phyloP scores from a whole-genome alignment of 2,329 filamentous ascomycete genomes.

The Aspergillus vadensis region DNA sequence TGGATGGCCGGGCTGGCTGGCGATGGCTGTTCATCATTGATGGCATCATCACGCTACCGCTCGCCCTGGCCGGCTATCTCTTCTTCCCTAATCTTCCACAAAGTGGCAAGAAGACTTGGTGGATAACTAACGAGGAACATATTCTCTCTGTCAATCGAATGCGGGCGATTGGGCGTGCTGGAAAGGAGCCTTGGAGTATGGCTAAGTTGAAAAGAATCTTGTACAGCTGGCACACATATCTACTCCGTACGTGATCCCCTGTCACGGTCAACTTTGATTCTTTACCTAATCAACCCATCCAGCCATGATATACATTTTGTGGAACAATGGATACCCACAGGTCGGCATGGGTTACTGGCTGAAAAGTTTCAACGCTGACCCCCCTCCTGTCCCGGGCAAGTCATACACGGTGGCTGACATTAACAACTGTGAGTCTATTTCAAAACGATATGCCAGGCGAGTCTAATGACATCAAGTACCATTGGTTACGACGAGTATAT shows the following conservation, averaged over 20 bases:
- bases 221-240: constrained; percentile 44
- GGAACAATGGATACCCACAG: constrained; percentile 43
- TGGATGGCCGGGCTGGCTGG: constrained; percentile 28
- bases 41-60: constrained; percentile 28
- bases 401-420: constrained; percentile 38
- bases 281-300: neutral
- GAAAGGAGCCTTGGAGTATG: constrained; percentile 39
- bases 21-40: constrained; percentile 34
- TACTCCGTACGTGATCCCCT: constrained; percentile 32
- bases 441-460: rapidly evolving
- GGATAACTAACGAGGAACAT: constrained; percentile 28
- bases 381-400: constrained; percentile 39
- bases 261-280: neutral
- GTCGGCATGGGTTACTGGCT: constrained; percentile 47
- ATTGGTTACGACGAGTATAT: constrained; percentile 36
- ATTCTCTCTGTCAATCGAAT: constrained; percentile 32
- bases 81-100: constrained; percentile 28
- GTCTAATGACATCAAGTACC: constrained; percentile 26
- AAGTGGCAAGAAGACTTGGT: constrained; percentile 26
- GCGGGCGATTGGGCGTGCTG: constrained; percentile 40
- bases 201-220: constrained; percentile 38
- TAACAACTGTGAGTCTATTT: constrained; percentile 34
- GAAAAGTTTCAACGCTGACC: constrained; percentile 43
- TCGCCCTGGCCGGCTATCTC: constrained; percentile 26
- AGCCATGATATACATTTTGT: constrained; percentile 41